Base-by-base conservation (phyloP, 805 yeast species). In the Priceomyces carsonii region DNA sequence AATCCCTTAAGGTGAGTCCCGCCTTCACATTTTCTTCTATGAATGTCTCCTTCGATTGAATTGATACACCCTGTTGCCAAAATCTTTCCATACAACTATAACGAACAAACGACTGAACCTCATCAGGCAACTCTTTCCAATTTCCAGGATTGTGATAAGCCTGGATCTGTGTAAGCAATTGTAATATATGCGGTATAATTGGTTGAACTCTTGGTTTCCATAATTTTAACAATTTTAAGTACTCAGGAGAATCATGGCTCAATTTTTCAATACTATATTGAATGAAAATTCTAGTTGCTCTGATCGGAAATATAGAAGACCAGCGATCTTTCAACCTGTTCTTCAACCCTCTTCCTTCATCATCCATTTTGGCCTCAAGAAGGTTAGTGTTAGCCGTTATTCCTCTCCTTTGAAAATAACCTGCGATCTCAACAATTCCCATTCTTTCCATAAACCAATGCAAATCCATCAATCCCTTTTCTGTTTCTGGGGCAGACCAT, bases 371-470 rank as follows among this genome's bases (percentile, higher is more conserved):
- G 0, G 95, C 84, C 33, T 79, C 75, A 32, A 91, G 59, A 35
- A 95, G 61, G 57, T 89, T 79, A 2, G 95, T 84, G 18, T 71
- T 62, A 4, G 90, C 87, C 1, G 85, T 75, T 20, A 95, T 90
- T 4, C 86, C 85, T 46, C 98, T 71, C 6, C 77, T 75, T 42
- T 82, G 81, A 61, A 95, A 93, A 55, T 93, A 93, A 40, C 84
- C 84, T 0, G 97, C 95, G 52, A 93, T 95, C 55, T 81, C 80
- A 3, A 89, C 98, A 36, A 93, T 87, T 2, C 99, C 99, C 33
- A 95, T 74, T 50, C 97, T 75, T 61, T 90, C 98, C 98, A 93
- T 91, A 50, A 93, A 93, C 98, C 98, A 93, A 42, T 88, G 96
- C 29, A 95, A 70, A 53, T 91, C 95, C 52, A 82, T 69, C 18